Conservation (phyloP, 768 basidiomycete species). For the Amanita jacksonii region DNA sequence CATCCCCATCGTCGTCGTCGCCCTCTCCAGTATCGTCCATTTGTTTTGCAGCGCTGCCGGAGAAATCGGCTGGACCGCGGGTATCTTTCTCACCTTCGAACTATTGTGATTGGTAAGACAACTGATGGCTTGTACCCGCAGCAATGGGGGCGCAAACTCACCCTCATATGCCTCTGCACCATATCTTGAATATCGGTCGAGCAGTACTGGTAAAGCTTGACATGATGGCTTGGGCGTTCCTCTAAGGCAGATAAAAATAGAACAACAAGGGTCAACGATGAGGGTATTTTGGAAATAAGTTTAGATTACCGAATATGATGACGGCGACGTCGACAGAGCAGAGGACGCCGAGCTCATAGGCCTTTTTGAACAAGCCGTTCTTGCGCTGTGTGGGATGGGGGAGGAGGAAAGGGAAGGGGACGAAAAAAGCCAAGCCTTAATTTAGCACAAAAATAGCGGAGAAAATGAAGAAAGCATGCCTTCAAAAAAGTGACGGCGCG, state of each 20-base stretch:
- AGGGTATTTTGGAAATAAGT: slow-evolving; percentile 8
- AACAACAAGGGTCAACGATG: slow-evolving; percentile 18
- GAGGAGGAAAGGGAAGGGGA: slow-evolving; percentile 22
- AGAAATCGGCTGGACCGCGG: slow-evolving; percentile 36
- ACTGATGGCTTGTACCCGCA: slow-evolving; percentile 10
- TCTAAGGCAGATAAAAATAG: slow-evolving; percentile 45
- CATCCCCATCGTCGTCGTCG: slow-evolving; percentile 32
- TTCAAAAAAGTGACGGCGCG: slow-evolving; percentile 88
- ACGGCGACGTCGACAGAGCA: slow-evolving; percentile 86
- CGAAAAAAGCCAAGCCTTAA: slow-evolving; percentile 33
- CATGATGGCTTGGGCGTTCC: slow-evolving; percentile 69
- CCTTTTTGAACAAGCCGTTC: slow-evolving; percentile 87
- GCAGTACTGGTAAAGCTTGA: slow-evolving; percentile 78
- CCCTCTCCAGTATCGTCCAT: slow-evolving; percentile 28
- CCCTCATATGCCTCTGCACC: slow-evolving; percentile 54
- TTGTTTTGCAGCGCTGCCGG: slow-evolving; percentile 22
- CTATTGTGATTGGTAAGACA: slow-evolving; percentile 19
- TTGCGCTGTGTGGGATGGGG: slow-evolving; percentile 50
- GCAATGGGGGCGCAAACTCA: slow-evolving; percentile 15
- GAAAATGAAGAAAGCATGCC: slow-evolving; percentile 42
- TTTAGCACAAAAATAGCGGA: slow-evolving; percentile 56
- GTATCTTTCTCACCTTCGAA: slow-evolving; percentile 43
- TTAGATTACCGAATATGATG: slow-evolving; percentile 57
- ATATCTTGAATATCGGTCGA: slow-evolving; percentile 62
- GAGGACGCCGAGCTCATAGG: slow-evolving; percentile 83